A percentile compares a stretch with the other conserved stretches of the same genome.
Evolutionary conservation across 2,329 filamentous ascomycete genomes (phyloP).

Genomic region (Calycina herbarum): DNA sequence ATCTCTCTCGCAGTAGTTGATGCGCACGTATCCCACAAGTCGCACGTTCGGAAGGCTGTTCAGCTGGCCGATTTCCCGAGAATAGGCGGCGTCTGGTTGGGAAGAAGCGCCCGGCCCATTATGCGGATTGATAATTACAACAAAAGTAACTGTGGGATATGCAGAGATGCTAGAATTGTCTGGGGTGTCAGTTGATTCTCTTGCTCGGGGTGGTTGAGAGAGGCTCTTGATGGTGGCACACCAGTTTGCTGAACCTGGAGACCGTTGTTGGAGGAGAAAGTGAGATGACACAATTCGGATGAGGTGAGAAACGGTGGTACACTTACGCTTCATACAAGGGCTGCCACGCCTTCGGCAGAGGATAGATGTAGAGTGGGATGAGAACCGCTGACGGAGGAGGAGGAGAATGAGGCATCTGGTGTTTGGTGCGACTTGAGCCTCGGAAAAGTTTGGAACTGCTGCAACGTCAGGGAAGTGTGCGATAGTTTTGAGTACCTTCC

Average conservation of each 20-base stretch:
- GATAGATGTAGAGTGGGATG: conserved; percentile 33
- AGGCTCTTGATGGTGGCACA: neutral
- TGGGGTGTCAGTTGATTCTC: neutral
- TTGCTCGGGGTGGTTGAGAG: neutral
- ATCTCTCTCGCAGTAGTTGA: conserved; percentile 36
- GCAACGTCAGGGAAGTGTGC: neutral
- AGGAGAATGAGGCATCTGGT: neutral
- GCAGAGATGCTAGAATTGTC: conserved; percentile 17
- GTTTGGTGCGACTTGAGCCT: neutral
- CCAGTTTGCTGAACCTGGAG: neutral
- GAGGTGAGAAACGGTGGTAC: neutral
- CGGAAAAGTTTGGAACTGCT: neutral
- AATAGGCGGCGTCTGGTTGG: conserved; percentile 38
- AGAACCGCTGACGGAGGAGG: conserved; percentile 19
- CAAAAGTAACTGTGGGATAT: conserved; percentile 30
- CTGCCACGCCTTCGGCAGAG: conserved; percentile 26
- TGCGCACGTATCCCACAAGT: conserved; percentile 43
- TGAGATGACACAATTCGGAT: neutral
- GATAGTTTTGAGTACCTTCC: neutral
- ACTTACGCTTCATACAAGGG: conserved; percentile 26
- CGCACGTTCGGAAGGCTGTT: conserved; percentile 41
- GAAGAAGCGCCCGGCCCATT: conserved; percentile 37
- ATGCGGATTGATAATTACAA: conserved; percentile 32
- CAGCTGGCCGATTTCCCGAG: conserved; percentile 37
- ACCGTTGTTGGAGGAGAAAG: too few species aligned